Base-by-base conservation (phyloP, 2,329 filamentous ascomycete genomes). In the Ophiognomonia clavigignenti-juglandacearum region DNA sequence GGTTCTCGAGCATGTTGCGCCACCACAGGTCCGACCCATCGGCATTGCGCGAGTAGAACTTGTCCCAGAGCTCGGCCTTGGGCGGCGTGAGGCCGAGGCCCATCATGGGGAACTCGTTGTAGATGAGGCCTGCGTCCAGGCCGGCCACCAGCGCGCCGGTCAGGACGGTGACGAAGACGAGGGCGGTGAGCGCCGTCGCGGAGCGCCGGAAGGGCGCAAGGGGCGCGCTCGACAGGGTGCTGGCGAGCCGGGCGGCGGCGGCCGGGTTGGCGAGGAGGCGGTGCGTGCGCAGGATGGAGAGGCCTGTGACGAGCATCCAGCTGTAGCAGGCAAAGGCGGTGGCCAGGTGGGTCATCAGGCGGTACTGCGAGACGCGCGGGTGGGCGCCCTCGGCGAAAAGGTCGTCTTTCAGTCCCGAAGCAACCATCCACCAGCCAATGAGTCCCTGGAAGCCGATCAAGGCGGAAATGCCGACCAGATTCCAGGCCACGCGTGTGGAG, bases 341-440 rank as follows among this genome's bases (percentile, higher is more conserved):
- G 27, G 85, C 89, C 10, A 98, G 76, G 66, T 98, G 93, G 8
- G 91, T 81, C 4, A 92, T 86, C 47, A 98, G 77, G 43, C 93
- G 83, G 70, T 98, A 98, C 69, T 98, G 93, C 53, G 85, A 92
- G 41, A 98, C 93, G 50, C 93, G 83, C 0, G 93, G 93, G 65
- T 96, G 89, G 47, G 85, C 86, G 11, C 91, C 93, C 3, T 88
- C 86, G 18, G 88, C 88, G 62, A 98, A 96, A 23, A 98, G 78
- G 64, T 98, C 93, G 63, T 97, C 93, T 64, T 92, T 95, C 53
- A 98, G 75, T 2, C 93, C 93, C 10, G 88, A 95, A 68, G 95
- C 95, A 57, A 98, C 93, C 93, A 98, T 98, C 90, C 93, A 98
- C 93, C 93, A 98, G 45, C 93, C 93, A 54, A 98, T 84, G 60